These are phyloP conservation scores for Parafenestella ontariensis DNA, from an alignment of 2,329 filamentous ascomycete genomes.

Conservation along the genomic window DNA sequence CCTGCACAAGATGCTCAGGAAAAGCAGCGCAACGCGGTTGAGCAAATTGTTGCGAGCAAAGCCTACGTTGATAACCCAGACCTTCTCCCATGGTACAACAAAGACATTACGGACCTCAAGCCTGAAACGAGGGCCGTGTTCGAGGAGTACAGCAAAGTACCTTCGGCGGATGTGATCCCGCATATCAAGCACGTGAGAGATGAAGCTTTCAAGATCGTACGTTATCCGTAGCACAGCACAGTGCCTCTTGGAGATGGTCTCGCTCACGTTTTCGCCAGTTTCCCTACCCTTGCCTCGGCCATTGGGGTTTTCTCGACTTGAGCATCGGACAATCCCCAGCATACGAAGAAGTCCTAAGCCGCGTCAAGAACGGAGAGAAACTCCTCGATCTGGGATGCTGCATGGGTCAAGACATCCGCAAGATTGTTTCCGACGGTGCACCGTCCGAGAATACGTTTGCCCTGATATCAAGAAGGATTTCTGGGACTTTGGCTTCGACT, in stretches of 20 bases:
- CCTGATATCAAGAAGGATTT: conserved; percentile 53
- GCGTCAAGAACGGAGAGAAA: conserved; percentile 43
- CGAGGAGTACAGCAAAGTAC: conserved; percentile 50
- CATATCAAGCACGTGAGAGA: conserved; percentile 47
- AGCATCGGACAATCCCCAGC: conserved; percentile 30
- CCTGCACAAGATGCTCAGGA: conserved; percentile 1
- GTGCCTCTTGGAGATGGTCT: background rate
- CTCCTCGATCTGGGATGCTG: conserved; percentile 54
- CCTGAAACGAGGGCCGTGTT: conserved; percentile 44
- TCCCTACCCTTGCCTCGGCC: conserved; percentile 48
- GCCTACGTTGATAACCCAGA: conserved; percentile 28
- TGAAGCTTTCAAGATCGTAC: conserved; percentile 41
- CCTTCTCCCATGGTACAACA: conserved; percentile 40
- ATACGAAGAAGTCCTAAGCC: conserved; percentile 44
- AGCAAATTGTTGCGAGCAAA: conserved; percentile 24
- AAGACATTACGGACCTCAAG: conserved; percentile 37
- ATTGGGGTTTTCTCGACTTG: conserved; percentile 47
- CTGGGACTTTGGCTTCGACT: conserved; percentile 60
- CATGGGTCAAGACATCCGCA: conserved; percentile 56
- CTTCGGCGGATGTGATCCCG: conserved; percentile 41
- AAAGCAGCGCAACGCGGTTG: conserved; percentile 14
- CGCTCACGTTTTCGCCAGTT: conserved; percentile 21
- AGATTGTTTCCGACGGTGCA: conserved; percentile 53
- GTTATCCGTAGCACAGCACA: conserved; percentile 1
- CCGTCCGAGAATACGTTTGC: conserved; percentile 51